Base-by-base conservation (phyloP, 108 stramenopile species). In the Chaetoceros muelleri region DNA sequence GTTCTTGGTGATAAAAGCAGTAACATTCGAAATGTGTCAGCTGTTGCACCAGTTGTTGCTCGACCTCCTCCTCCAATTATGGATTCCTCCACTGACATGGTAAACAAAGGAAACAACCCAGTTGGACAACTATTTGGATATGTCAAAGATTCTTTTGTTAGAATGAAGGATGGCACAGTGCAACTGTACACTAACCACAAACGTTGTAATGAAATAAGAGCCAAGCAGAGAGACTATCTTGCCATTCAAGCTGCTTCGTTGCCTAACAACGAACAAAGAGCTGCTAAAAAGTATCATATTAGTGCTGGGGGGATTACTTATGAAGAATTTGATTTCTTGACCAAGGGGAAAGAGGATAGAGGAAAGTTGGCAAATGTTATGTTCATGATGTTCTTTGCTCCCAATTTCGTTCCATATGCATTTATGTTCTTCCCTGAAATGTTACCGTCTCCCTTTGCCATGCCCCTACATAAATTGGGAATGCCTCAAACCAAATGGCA, bases 341-440 rank as follows among this genome's bases (percentile, higher is more conserved):
- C 57, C 23, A 81, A 86, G 57, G 86, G 84, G 2, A 76, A 78
- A 40, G 77, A 80, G 34, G 86, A 92, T 62, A 67, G 86, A 24
- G 71, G 72, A 23, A 92, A 86, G 66, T 34, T 92, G 0, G 60
- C 77, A 28, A 77, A 83, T 18, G 50, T 92, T 13, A 28, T 74
- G 2, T 66, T 86, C 52, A 53, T 84, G 30, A 76, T 74, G 71
- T 62, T 72, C 25, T 79, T 80, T 58, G 70, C 81, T 28, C 82
- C 84, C 19, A 65, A 73, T 56, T 72, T 85, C 50, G 77, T 87
- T 20, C 83, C 84, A 0, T 92, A 92, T 62, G 75, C 72, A 13
- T 44, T 92, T 17, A 78, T 85, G 84, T 85, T 83, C 24, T 79
- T 80, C 58, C 86, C 90, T 30, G 71, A 81, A 27, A 75, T 87